These are phyloP conservation scores for Claviceps sp. DNA, from an alignment of 2,329 filamentous ascomycete species.

Conservation along the genomic window DNA sequence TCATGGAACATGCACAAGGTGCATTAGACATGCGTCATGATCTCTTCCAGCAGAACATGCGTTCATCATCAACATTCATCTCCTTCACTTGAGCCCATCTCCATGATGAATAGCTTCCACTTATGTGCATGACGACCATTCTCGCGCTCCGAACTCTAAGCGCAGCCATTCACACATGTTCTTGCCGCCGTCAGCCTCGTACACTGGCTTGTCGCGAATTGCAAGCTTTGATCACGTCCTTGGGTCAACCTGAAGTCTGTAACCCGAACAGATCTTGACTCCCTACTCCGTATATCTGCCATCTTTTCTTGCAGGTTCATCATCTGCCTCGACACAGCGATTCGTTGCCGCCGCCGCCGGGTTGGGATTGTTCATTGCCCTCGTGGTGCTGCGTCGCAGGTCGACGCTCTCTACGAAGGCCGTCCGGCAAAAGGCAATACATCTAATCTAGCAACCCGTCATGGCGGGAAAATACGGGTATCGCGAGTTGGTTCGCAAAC, in stretches of 20 bases:
- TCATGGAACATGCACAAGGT: not conserved
- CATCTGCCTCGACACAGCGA: not conserved
- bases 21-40: not conserved
- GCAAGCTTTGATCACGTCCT: constrained; percentile 2
- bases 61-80: not conserved
- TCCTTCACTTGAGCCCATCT: not conserved
- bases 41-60: not conserved
- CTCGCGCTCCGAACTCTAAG: constrained; percentile 6
- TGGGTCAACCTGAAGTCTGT: not conserved
- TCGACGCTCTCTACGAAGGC: constrained; percentile 29
- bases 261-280: not conserved
- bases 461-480: constrained; percentile 29
- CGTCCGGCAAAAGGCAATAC: not conserved
- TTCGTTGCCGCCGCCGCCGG: not conserved
- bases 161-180: constrained; percentile 3
- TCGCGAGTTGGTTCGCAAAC: constrained; percentile 39
- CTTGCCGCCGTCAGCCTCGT: constrained; percentile 6
- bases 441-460: not conserved
- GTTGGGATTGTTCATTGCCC: not conserved
- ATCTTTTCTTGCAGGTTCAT: not conserved
- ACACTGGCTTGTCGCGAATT: constrained; percentile 9
- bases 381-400: constrained; percentile 33
- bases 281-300: not conserved
- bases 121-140: not conserved
- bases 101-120: not conserved